Conservation (phyloP, 805 yeast genomes). For the Wickerhamomyces bovis region DNA sequence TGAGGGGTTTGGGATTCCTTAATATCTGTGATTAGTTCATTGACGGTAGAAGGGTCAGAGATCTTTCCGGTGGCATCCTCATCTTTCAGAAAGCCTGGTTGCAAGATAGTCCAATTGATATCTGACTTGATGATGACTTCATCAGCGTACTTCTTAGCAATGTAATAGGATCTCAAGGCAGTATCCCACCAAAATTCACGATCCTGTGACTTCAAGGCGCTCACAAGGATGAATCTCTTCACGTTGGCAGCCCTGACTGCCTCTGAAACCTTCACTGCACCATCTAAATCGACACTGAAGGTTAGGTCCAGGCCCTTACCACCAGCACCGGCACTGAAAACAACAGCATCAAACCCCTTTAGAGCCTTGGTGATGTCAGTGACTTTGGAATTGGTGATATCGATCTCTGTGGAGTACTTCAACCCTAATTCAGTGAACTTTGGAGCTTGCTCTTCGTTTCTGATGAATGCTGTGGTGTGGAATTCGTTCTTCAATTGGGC, state of each 20-base stretch:
- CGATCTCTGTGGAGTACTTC: constrained; percentile 31
- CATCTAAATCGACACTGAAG: constrained; percentile 54
- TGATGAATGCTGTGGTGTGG: constrained; percentile 38
- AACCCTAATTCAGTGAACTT: constrained; percentile 34
- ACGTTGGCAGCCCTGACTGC: constrained; percentile 41
- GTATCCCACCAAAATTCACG: constrained; percentile 38
- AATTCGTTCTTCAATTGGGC: constrained; percentile 25
- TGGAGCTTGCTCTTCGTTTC: constrained; percentile 39
- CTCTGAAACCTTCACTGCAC: constrained; percentile 51
- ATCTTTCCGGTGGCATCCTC: constrained; percentile 39
- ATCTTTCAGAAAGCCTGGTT: constrained; percentile 43
- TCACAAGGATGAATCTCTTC: constrained; percentile 44
- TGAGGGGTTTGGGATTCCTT: not conserved
- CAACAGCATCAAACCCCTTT: constrained; percentile 47
- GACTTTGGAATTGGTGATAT: constrained; percentile 32
- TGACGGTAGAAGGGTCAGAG: constrained; percentile 24
- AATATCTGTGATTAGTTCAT: constrained; percentile 4
- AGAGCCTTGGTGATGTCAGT: constrained; percentile 31
- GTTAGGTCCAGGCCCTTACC: constrained; percentile 43
- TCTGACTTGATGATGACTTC: constrained; percentile 37
- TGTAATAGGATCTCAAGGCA: constrained; percentile 42
- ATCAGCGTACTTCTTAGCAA: constrained; percentile 60
- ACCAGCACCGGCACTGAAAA: constrained; percentile 59
- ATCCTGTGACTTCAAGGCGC: constrained; percentile 51
- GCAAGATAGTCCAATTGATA: constrained; percentile 43